phyloP scores from a whole-genome alignment of 1,139 yeast genomes.

The Saccharomyces hybrid region DNA sequence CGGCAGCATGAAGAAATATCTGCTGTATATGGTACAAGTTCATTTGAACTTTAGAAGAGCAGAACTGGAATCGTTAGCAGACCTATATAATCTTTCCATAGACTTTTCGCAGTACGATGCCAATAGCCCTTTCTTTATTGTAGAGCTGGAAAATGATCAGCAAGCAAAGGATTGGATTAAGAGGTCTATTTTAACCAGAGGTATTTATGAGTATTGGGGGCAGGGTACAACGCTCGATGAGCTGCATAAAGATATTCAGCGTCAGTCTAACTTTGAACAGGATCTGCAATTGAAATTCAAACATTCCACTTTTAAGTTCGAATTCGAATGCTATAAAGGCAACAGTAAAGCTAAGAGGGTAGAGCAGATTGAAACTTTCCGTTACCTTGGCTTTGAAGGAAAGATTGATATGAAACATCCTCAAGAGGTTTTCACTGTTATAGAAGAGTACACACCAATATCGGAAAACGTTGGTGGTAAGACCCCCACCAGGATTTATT shows the following conservation, averaged over 20 bases:
- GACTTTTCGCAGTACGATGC: conserved; percentile 57
- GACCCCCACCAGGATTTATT: conserved; percentile 53
- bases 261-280: conserved; percentile 23
- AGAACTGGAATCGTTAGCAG: conserved; percentile 81
- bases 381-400: conserved; percentile 67
- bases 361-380: conserved; percentile 62
- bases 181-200: conserved; percentile 64
- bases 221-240: conserved; percentile 49
- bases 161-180: conserved; percentile 57
- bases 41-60: conserved; percentile 73
- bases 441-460: conserved; percentile 58
- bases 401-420: conserved; percentile 73
- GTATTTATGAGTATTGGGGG: conserved; percentile 85
- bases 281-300: conserved; percentile 31
- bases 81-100: conserved; percentile 44
- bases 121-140: conserved; percentile 61
- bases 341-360: conserved; percentile 48
- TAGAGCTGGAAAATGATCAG: conserved; percentile 55
- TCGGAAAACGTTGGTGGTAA: conserved; percentile 46
- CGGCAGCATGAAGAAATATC: conserved; percentile 38
- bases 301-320: conserved; percentile 65
- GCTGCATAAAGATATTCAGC: conserved; percentile 50
- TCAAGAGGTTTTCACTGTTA: conserved; percentile 58
- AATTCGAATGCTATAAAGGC: conserved; percentile 69
- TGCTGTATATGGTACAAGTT: conserved; percentile 77